Evolutionary conservation across 2,329 filamentous ascomycete genomes (phyloP).

Genomic region (Monilinia vaccinii-corymbosi): DNA sequence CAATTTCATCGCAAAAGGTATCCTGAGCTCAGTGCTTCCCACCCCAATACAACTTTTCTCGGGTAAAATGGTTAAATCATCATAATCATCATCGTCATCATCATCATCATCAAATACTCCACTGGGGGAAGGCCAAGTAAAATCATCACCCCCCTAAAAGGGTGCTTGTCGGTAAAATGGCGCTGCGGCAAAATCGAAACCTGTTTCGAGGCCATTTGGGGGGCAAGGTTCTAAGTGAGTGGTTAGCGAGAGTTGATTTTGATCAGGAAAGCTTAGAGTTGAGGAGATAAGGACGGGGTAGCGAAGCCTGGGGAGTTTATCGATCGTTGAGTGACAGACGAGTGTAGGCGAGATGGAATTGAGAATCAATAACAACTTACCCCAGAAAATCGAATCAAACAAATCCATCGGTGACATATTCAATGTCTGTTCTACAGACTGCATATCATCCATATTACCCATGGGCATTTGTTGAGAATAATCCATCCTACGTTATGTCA

Average conservation of each 20-base stretch:
- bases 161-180: conserved; percentile 4
- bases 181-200: conserved; percentile 5
- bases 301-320: not conserved
- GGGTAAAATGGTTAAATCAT: not conserved
- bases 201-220: conserved; percentile 1
- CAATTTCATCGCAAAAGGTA: not conserved
- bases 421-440: conserved; percentile 43
- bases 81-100: not conserved
- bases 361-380: conserved; percentile 36
- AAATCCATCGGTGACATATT: conserved; percentile 60
- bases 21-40: not conserved
- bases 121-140: not conserved
- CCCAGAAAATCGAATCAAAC: conserved; percentile 61
- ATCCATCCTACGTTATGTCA: conserved; percentile 26
- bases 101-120: not conserved
- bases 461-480: conserved; percentile 30
- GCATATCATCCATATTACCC: conserved; percentile 33
- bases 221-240: conserved; percentile 5
- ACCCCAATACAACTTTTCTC: not conserved
- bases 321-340: not conserved
- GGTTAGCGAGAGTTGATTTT: not conserved
- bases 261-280: not conserved
- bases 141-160: not conserved
- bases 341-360: not conserved
- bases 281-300: not conserved